Percentiles rank a stretch among this genome's conserved stretches.
Evolutionary conservation across 139 green algal species (phyloP).

Genomic region (Chlamydomonas sp.): DNA sequence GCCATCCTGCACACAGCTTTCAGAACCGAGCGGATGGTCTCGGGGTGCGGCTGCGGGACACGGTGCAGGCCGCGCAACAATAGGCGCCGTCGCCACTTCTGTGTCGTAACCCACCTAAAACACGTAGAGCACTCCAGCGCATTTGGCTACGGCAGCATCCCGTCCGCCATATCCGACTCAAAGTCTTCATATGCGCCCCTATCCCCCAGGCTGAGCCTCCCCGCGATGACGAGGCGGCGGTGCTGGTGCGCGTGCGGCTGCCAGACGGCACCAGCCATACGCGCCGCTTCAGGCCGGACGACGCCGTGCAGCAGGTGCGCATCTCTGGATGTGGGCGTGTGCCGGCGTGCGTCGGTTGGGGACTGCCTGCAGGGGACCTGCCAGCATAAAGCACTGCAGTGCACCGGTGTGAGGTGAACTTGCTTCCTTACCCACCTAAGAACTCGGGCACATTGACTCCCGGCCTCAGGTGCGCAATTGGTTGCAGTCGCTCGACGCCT

Average conservation of each 20-base stretch:
- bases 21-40: no score
- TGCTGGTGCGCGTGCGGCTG: slow-evolving; percentile 33
- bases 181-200: not conserved
- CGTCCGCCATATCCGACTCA: not conserved
- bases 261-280: slow-evolving; percentile 28
- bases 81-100: no score
- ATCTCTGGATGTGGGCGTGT: not conserved
- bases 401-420: no score
- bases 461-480: no score
- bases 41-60: no score
- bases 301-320: slow-evolving; percentile 16
- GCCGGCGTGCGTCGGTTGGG: not conserved
- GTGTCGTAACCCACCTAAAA: no score
- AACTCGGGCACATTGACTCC: no score
- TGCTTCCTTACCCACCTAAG: no score
- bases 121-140: no score
- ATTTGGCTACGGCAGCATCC: not conserved
- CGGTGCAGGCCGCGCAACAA: no score
- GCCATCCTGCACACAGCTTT: no score
- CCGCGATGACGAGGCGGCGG: not conserved
- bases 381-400: no score
- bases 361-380: not conserved
- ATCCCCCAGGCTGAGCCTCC: slow-evolving; percentile 11
- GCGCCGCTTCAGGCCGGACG: not conserved
- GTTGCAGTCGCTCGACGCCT: not conserved